A percentile compares a stretch with the other conserved stretches of the same genome.
Conservation (phyloP, 2,329 filamentous ascomycete species). For the Trichoderma arundinaceum region DNA sequence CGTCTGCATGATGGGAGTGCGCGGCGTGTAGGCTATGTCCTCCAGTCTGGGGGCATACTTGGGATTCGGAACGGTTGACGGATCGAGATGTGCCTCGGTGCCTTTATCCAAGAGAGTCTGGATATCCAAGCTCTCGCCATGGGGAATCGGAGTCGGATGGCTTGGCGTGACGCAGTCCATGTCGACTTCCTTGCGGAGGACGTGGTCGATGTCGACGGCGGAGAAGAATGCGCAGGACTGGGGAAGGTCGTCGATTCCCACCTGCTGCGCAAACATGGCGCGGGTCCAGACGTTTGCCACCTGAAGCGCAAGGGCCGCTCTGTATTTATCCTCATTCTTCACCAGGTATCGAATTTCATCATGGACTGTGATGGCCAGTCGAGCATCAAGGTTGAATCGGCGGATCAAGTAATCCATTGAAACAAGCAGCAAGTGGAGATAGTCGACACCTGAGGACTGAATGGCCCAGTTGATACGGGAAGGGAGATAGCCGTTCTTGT, state of each 20-base stretch:
- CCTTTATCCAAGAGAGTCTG: slow-evolving; percentile 76
- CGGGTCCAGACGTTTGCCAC: slow-evolving; percentile 95
- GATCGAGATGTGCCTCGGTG: slow-evolving; percentile 70
- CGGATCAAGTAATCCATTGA: slow-evolving; percentile 92
- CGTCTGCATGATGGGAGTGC: slow-evolving; percentile 78
- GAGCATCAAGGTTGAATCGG: slow-evolving; percentile 82
- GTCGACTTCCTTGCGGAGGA: slow-evolving; percentile 96
- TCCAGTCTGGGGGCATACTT: slow-evolving; percentile 62
- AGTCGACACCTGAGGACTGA: slow-evolving; percentile 95
- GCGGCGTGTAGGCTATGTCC: slow-evolving; percentile 69
- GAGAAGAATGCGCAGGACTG: slow-evolving; percentile 96
- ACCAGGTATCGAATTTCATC: slow-evolving; percentile 97
- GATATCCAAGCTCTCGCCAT: slow-evolving; percentile 89
- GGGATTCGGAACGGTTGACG: slow-evolving; percentile 61
- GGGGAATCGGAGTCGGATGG: slow-evolving; percentile 76
- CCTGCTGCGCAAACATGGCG: slow-evolving; percentile 96
- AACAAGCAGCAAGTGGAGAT: slow-evolving; percentile 90
- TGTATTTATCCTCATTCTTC: slow-evolving; percentile 82
- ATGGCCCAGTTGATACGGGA: slow-evolving; percentile 99
- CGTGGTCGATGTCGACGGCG: slow-evolving; percentile 91
- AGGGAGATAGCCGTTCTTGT: slow-evolving; percentile 89
- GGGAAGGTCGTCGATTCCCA: slow-evolving; percentile 92
- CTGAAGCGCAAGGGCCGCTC: slow-evolving; percentile 89
- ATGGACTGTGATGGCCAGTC: slow-evolving; percentile 91
- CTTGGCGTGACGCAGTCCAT: slow-evolving; percentile 97